Evolutionary conservation across 164 flowering plant species (phyloP).

Genomic region (Stephania cephalantha): DNA sequence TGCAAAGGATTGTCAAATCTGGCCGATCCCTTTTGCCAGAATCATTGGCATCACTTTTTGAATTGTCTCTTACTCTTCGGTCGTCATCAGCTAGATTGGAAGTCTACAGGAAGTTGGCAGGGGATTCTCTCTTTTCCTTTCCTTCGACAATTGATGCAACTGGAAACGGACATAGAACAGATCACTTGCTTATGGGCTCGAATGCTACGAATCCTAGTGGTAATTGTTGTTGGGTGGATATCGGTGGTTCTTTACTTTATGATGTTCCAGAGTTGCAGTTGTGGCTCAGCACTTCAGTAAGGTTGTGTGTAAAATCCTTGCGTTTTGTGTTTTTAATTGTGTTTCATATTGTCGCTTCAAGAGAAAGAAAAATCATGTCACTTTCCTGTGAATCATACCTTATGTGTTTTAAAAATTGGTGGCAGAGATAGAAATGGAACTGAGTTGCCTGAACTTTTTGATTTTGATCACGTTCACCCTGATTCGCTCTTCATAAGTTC

Average conservation of each 20-base stretch:
- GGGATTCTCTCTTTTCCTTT: constrained; percentile 48
- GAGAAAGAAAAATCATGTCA: too few relatives aligned
- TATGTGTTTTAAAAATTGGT: constrained; percentile 8
- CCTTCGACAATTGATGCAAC: constrained; percentile 21
- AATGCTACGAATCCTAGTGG: constrained; percentile 53
- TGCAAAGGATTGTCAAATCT: constrained; percentile 45
- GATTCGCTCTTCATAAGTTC: constrained; percentile 54
- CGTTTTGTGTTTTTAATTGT: neutral
- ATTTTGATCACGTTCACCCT: constrained; percentile 79
- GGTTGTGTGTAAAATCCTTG: constrained; percentile 29
- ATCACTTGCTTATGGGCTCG: constrained; percentile 43
- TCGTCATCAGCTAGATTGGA: constrained; percentile 95
- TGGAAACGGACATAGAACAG: constrained; percentile 22
- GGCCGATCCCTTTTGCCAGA: constrained; percentile 57
- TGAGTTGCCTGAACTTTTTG: constrained; percentile 84
- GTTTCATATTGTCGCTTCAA: neutral
- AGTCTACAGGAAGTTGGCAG: constrained; percentile 79
- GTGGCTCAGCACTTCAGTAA: constrained; percentile 51
- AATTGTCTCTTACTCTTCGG: constrained; percentile 74
- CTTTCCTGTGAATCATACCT: neutral
- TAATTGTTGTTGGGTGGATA: constrained; percentile 97
- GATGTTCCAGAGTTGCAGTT: constrained; percentile 49
- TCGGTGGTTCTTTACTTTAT: constrained; percentile 57
- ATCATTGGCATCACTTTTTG: constrained; percentile 69
- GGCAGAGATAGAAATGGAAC: constrained; percentile 46